Evolutionary conservation across 805 yeast species (phyloP).

Genomic region (Schwanniomyces yamadae): DNA sequence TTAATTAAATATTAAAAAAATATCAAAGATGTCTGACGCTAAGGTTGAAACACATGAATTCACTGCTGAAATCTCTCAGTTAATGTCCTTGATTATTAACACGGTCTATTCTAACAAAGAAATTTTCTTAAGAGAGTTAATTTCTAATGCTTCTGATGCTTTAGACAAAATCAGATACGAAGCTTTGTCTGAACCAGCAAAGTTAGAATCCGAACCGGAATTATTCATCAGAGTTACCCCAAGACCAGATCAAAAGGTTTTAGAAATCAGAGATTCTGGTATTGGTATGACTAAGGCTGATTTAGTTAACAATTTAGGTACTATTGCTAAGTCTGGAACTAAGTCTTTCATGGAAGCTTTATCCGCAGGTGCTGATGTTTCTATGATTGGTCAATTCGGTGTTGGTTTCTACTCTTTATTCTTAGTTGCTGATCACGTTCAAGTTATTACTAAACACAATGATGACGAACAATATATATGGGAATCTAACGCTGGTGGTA

Average conservation of each 20-base stretch:
- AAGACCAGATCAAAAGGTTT: conserved; percentile 86
- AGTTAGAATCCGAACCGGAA: conserved; percentile 93
- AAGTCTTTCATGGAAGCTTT: conserved; percentile 99
- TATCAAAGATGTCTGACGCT: conserved; percentile 46
- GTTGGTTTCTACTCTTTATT: conserved; percentile 99
- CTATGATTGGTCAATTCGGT: conserved; percentile 99
- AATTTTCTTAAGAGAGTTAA: conserved; percentile 97
- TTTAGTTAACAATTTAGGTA: conserved; percentile 98
- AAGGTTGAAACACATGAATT: conserved; percentile 86
- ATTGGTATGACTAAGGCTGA: conserved; percentile 99
- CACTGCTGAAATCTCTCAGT: conserved; percentile 99
- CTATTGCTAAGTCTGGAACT: conserved; percentile 99
- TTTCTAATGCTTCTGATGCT: conserved; percentile 99
- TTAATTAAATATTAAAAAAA: not conserved
- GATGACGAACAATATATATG: conserved; percentile 99
- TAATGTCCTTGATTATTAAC: conserved; percentile 99
- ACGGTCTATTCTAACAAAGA: conserved; percentile 99
- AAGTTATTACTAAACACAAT: conserved; percentile 96
- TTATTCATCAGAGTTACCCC: conserved; percentile 97
- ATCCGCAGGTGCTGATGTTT: conserved; percentile 98
- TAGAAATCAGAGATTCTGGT: conserved; percentile 99
- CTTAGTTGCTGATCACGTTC: conserved; percentile 98
- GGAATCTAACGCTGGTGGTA: conserved; percentile 99
- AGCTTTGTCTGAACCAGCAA: conserved; percentile 87
- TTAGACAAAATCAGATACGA: conserved; percentile 97